Percentiles rank a stretch among this genome's conserved stretches.
phyloP scores from a whole-genome alignment of 345 rosid species.

The Anastatica hierochuntica region DNA sequence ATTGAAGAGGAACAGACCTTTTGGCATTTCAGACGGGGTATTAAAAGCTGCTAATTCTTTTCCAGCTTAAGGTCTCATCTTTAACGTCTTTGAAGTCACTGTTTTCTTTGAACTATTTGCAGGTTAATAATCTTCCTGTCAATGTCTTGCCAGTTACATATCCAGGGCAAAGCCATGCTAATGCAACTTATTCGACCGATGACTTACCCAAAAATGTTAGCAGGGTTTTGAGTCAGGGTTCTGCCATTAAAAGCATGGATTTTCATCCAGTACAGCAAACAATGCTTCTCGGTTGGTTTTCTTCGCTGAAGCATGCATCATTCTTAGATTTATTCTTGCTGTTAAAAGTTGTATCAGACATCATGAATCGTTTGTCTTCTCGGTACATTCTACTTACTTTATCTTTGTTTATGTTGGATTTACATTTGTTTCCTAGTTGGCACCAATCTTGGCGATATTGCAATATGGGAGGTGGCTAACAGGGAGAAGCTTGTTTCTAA shows the following conservation, averaged over 20 bases:
- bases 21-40: constrained; percentile 64
- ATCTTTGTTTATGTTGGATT: background rate
- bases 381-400: constrained; percentile 14
- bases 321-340: background rate
- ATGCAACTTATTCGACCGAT: constrained; percentile 39
- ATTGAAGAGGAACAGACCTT: constrained; percentile 55
- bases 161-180: constrained; percentile 42
- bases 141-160: constrained; percentile 40
- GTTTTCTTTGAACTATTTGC: constrained; percentile 6
- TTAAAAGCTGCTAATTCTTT: background rate
- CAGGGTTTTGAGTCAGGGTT: constrained; percentile 38
- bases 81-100: constrained; percentile 2
- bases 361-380: constrained; percentile 6
- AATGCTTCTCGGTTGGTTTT: constrained; percentile 52
- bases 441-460: constrained; percentile 41
- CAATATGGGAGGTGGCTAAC: constrained; percentile 55
- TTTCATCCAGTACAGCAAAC: constrained; percentile 65
- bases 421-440: constrained; percentile 41
- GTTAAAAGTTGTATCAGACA: background rate
- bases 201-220: constrained; percentile 51
- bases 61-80: constrained; percentile 1
- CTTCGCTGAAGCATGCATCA: background rate
- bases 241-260: constrained; percentile 61
- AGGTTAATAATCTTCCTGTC: constrained; percentile 39
- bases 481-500: constrained; percentile 38